phyloP scores from a whole-genome alignment of 768 basidiomycete species.

The Neoboletus subvelutipes region DNA sequence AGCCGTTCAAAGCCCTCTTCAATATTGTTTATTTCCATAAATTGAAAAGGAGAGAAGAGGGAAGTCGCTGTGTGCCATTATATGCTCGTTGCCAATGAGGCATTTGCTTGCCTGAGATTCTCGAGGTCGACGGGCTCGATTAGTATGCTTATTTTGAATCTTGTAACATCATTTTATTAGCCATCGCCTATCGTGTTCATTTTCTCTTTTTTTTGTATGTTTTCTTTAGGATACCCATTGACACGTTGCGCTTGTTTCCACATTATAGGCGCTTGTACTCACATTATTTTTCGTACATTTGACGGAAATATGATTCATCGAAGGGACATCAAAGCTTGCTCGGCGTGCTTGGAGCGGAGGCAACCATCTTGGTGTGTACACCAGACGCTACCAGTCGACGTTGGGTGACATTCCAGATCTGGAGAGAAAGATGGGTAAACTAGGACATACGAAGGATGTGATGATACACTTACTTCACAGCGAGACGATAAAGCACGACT shows the following conservation, averaged over 20 bases:
- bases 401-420: conserved; percentile 1
- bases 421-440: not conserved
- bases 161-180: conserved; percentile 9
- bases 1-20: not conserved
- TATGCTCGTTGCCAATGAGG: not conserved
- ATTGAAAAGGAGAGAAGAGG: no score
- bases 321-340: conserved; percentile 18
- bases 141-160: conserved; percentile 20
- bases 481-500: conserved; percentile 46
- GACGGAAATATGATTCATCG: conserved; percentile 13
- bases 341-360: conserved; percentile 23
- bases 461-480: conserved; percentile 42
- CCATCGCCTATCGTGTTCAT: not conserved
- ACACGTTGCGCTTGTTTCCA: conserved; percentile 9
- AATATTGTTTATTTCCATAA: not conserved
- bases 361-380: conserved; percentile 24
- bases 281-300: not conserved
- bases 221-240: conserved; percentile 7
- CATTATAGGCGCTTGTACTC: conserved; percentile 7
- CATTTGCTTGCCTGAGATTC: conserved; percentile 4
- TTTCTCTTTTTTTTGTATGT: not conserved
- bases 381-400: conserved; percentile 26
- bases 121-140: conserved; percentile 15
- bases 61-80: not conserved
- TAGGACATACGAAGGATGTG: conserved; percentile 23